Base-by-base conservation (phyloP, 768 basidiomycete genomes). In the Trichaptum fuscoviolaceum region DNA sequence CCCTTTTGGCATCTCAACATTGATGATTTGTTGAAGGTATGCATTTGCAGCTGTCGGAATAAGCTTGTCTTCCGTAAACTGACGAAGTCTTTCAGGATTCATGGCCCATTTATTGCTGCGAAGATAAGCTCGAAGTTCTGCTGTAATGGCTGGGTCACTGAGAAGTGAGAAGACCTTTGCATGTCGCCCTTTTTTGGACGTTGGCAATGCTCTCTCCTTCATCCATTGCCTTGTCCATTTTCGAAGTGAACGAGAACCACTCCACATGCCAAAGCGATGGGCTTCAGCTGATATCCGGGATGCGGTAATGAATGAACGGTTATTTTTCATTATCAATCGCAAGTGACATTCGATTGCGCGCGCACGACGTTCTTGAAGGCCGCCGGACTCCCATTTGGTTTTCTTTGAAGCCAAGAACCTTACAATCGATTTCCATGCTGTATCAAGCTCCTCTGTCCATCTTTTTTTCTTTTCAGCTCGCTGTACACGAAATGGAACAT, bases 311-410 rank as follows among this genome's bases (percentile, higher is more conserved):
- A 42, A 25, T 3, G 15, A 26, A 20, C 64, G 57, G 1, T 64
- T 30, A 57, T 72, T 71, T 7, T 70, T 69, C 20, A 75, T 62
- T 17, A 75, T 27, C 58, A 68, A 57, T 17, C 34, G 52, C 57
- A 68, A 35, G 58, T 27, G 63, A 34, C n/a, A 57, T 42, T 72
- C 64, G 34, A 77, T 75, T 58, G 70, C 65, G 25, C 65, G 62
- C 26, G 74, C 69, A 4, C 68, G 69, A 27, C 64, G 58, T 27
- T 70, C 69, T 59, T 77, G 73, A 8, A 77, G 63, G 8, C 73
- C 71, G 18, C 73, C 68, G 25, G 64, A 67, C 18, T 24, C 65
- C 57, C 70, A 72, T 15, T 52, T 34, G 1, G 42, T 64, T 34
- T 63, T 66, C 58, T 71, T 69, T 12, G 65, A 73, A 7, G 27